Evolutionary conservation across 352 stramenopile species (phyloP), one percentile per base, ranked within the genome.

Genomic region (Halophytophthora polymorphica): DNA sequence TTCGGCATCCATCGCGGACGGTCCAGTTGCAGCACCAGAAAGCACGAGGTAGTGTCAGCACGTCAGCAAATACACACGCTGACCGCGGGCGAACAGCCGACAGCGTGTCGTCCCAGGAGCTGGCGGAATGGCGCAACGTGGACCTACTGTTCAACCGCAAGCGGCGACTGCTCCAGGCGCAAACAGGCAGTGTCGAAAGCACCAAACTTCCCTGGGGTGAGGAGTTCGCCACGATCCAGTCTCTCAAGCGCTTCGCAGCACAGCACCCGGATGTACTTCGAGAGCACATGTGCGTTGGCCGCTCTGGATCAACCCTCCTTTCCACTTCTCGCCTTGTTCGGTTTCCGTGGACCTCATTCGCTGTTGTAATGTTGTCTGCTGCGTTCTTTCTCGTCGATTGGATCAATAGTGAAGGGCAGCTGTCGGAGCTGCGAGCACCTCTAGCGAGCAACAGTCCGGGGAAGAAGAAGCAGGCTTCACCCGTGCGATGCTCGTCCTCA

Each of bases 101-200:
- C 15, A 31, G 22, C 8, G 23, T 41, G 45, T 75, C 72, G 11
- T 69, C 63, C 49, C 56, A 66, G 45, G 75, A 86, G 31, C 29
- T 86, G 23, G 61, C 73, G 14, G 70, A 86, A 34, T 86, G 72
- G 75, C 69, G 69, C 19, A 84, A 86, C 33, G 71, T 84, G 1
- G 75, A 84, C 33, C 22, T 71, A 6, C 73, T 84, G 18, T 58
- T 86, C 33, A 84, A 53, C 8, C 72, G 72, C 46, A 84, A 81
- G 45, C 67, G 75, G 2, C 44, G 73, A 7, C 51, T 86, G 7
- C 53, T 86, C 11, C 52, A 71, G 18, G 37, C 50, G 1, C 66
- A 70, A 42, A 69, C 61, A 8, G 75, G 72, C 0, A 69, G 58
- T 5, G 43, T 84, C 6, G 68, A 80, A 29, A 74, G 53, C 22